Conservation (phyloP, 257 asterid species). For the Nicotiana paniculata region DNA sequence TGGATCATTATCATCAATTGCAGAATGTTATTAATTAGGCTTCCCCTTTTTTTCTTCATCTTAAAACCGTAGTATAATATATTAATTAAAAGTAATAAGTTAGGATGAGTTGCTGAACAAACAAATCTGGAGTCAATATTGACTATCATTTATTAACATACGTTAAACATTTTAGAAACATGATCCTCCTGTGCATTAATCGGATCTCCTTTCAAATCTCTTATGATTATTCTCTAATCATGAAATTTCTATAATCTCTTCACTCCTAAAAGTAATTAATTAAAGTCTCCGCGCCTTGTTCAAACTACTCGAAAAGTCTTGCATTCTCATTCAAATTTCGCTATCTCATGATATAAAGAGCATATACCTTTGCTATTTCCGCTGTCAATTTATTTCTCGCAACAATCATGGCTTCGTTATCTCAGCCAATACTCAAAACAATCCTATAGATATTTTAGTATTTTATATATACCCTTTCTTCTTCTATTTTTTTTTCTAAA, state of each 20-base stretch:
- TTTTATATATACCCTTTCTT: neutral
- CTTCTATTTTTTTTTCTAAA: neutral
- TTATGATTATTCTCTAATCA: neutral
- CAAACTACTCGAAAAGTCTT: neutral
- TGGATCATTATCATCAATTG: neutral
- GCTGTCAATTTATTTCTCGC: neutral
- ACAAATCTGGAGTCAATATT: neutral
- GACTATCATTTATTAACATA: neutral
- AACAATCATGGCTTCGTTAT: neutral
- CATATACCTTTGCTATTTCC: neutral
- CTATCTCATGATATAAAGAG: neutral
- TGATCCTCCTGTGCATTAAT: neutral
- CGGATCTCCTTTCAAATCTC: neutral
- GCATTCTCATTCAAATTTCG: neutral
- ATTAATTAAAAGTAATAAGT: neutral
- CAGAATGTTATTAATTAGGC: neutral
- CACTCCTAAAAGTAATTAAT: neutral
- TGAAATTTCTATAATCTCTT: neutral
- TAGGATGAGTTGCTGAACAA: slow-evolving; percentile 5
- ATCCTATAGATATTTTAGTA: neutral
- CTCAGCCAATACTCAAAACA: neutral
- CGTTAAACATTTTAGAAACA: neutral
- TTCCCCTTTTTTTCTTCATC: neutral
- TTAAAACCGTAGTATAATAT: neutral
- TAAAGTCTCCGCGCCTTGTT: neutral